Evolutionary conservation across 768 basidiomycete genomes (phyloP).

Genomic region (Galerina marginata): DNA sequence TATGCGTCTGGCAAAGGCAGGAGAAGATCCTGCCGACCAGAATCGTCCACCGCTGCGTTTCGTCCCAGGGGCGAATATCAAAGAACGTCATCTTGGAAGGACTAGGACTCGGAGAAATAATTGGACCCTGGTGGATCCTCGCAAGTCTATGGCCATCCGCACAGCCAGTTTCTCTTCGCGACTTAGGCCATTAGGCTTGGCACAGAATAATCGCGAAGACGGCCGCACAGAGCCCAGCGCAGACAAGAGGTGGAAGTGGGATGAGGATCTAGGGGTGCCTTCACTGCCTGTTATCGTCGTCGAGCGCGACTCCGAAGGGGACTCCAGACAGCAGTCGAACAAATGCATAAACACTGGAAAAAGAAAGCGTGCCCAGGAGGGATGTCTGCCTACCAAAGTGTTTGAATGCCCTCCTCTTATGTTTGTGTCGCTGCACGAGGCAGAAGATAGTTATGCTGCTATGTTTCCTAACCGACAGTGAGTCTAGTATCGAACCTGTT

Average conservation of each 20-base stretch:
- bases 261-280: constrained; percentile 1
- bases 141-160: constrained; percentile 34
- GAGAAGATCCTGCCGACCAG: background rate
- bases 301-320: background rate
- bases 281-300: background rate
- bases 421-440: constrained; percentile 35
- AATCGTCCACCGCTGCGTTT: constrained; percentile 34
- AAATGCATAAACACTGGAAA: background rate
- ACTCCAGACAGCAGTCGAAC: background rate
- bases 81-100: background rate
- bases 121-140: constrained; percentile 39
- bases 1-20: constrained; percentile 19
- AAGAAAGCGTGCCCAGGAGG: background rate
- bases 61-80: constrained; percentile 4
- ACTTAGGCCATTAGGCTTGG: constrained; percentile 5
- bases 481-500: background rate
- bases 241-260: constrained; percentile 5
- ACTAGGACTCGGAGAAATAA: background rate
- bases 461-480: constrained; percentile 23
- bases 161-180: constrained; percentile 20
- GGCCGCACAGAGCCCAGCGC: background rate
- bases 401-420: constrained; percentile 29
- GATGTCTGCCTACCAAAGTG: background rate
- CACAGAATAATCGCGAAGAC: background rate
- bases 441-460: constrained; percentile 28